A percentile compares a stretch with the other conserved stretches of the same genome.
phyloP scores from a whole-genome alignment of 768 basidiomycete species.

The Cyathus striatus region DNA sequence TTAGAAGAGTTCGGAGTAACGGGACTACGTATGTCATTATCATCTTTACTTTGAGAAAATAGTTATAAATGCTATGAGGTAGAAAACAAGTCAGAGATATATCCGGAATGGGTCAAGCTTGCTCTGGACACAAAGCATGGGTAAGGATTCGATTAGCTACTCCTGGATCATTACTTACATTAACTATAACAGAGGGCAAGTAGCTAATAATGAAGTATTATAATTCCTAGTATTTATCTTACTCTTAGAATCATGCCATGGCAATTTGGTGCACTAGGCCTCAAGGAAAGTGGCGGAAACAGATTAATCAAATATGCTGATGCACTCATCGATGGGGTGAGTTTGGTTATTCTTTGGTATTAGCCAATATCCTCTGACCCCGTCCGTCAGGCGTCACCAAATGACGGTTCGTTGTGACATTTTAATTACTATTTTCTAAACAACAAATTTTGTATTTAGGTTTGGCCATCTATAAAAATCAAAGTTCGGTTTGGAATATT shows the following conservation, averaged over 20 bases:
- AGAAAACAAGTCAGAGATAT: conserved; percentile 48
- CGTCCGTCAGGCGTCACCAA: conserved; percentile 39
- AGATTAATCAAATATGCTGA: conserved; percentile 52
- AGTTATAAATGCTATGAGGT: too few species aligned
- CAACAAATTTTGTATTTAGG: conserved; percentile 20
- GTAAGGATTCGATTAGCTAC: conserved; percentile 20
- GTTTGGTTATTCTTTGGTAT: conserved; percentile 1
- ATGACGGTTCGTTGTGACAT: conserved; percentile 35
- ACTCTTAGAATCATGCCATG: conserved; percentile 48
- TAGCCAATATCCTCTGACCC: not conserved
- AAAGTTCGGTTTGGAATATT: conserved; percentile 44
- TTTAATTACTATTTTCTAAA: not conserved
- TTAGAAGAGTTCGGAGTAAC: conserved; percentile 59
- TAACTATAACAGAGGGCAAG: conserved; percentile 21
- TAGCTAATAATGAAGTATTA: not conserved
- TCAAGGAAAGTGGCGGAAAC: conserved; percentile 48
- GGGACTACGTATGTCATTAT: conserved; percentile 29
- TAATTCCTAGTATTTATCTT: too few species aligned
- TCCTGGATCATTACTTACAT: not conserved
- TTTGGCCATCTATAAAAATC: conserved; percentile 45
- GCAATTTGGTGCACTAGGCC: conserved; percentile 47
- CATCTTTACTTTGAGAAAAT: too few species aligned
- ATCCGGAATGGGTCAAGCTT: conserved; percentile 44
- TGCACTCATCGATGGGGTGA: conserved; percentile 40
- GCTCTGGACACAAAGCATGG: conserved; percentile 46